These are phyloP conservation scores for Colletotrichum sp. DNA, from an alignment of 2,329 filamentous ascomycete species.

Conservation along the genomic window DNA sequence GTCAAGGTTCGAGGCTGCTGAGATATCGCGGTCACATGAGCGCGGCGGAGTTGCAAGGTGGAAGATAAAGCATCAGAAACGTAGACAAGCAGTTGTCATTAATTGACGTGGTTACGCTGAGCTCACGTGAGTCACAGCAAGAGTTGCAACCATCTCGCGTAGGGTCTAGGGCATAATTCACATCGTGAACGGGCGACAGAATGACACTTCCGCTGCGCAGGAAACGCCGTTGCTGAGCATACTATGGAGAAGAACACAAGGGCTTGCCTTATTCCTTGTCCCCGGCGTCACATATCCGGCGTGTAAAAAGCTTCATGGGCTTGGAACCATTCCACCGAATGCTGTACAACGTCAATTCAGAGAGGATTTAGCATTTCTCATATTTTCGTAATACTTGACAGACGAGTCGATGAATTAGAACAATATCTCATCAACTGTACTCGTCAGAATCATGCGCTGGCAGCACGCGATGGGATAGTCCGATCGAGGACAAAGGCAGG, in stretches of 20 bases:
- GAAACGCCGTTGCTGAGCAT: neutral
- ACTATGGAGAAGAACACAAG: neutral
- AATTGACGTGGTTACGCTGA: neutral
- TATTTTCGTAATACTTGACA: too few relatives aligned
- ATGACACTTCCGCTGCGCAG: neutral
- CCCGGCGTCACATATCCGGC: too few relatives aligned
- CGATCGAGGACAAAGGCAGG: too few relatives aligned
- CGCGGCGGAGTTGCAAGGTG: neutral
- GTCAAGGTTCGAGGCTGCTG: neutral
- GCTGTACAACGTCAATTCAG: too few relatives aligned
- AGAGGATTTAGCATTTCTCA: too few relatives aligned
- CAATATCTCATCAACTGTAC: too few relatives aligned
- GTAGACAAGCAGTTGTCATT: neutral
- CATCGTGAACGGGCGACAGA: neutral
- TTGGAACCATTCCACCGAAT: too few relatives aligned
- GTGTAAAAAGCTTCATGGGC: too few relatives aligned
- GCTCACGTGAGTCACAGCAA: neutral
- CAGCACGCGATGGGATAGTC: too few relatives aligned
- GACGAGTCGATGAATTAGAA: too few relatives aligned
- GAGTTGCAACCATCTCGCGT: neutral
- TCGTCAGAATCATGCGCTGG: too few relatives aligned
- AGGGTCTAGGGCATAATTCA: neutral
- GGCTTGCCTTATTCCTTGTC: too few relatives aligned
- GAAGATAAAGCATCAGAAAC: neutral
- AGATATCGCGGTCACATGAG: neutral